These are phyloP conservation scores for Myotisia sp. DNA, from an alignment of 2,329 filamentous ascomycete species.

Conservation along the genomic window DNA sequence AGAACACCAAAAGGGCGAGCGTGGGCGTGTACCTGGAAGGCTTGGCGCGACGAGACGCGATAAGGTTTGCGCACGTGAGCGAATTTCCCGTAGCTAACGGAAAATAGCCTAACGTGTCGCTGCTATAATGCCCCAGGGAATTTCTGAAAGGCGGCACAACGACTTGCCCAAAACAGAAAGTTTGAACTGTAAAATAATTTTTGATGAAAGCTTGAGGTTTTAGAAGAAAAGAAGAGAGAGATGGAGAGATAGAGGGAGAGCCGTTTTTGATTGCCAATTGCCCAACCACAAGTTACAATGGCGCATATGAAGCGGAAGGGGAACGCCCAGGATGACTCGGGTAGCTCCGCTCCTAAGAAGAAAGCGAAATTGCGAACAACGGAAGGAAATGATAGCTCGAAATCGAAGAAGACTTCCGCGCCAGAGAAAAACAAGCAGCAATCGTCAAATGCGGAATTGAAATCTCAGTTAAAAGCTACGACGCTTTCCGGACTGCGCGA, in stretches of 20 bases:
- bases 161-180: constrained; percentile 8
- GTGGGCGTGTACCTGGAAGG: too few species aligned
- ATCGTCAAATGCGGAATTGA: constrained; percentile 3
- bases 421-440: constrained; percentile 13
- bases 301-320: constrained; percentile 34
- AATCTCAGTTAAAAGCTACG: constrained; percentile 7
- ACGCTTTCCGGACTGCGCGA: constrained; percentile 42
- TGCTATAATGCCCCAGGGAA: too few species aligned
- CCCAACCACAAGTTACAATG: constrained; percentile 17
- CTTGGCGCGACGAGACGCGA: too few species aligned
- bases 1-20: too few species aligned
- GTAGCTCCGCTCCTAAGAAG: constrained; percentile 21
- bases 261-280: background rate
- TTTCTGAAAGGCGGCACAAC: too few species aligned
- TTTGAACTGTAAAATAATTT: constrained; percentile 5
- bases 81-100: too few species aligned
- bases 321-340: constrained; percentile 24
- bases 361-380: constrained; percentile 22
- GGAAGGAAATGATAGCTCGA: constrained; percentile 12
- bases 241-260: background rate
- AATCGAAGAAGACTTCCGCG: constrained; percentile 12
- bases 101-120: too few species aligned
- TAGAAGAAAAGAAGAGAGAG: background rate
- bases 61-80: too few species aligned
- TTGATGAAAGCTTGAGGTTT: too few species aligned